Evolutionary conservation across 164 flowering plant genomes (phyloP).

Genomic region (Chimonanthus praecox): DNA sequence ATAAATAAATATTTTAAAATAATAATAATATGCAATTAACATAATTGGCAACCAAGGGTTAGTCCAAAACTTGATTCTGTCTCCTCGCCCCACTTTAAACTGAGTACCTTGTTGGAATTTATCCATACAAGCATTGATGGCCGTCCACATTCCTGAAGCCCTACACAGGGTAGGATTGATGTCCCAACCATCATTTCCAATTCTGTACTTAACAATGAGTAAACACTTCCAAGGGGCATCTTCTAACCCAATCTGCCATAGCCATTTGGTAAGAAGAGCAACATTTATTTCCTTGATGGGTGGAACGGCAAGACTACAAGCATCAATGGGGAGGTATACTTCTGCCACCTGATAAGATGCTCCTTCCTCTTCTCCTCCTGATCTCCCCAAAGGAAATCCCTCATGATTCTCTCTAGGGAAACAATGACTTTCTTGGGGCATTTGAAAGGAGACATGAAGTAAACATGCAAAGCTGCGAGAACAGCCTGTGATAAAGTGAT

Average conservation of each 20-base stretch:
- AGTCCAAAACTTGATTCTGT: too few species aligned
- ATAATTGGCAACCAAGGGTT: too few species aligned
- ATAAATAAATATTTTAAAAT: too few species aligned
- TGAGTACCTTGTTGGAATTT: too few species aligned
- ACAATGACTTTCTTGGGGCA: neutral
- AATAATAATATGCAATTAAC: too few species aligned
- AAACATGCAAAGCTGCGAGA: neutral
- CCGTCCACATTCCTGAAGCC: too few species aligned
- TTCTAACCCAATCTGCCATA: neutral
- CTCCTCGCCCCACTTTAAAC: too few species aligned
- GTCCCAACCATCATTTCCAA: too few species aligned
- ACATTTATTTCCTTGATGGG: neutral
- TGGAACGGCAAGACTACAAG: neutral
- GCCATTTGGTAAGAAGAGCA: neutral
- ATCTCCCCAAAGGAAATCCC: neutral
- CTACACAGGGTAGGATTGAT: too few species aligned
- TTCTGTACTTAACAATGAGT: too few species aligned
- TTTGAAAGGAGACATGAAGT: neutral
- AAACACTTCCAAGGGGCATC: too few species aligned
- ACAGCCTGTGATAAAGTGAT: neutral
- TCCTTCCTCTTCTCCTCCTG: neutral
- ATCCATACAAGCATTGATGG: too few species aligned
- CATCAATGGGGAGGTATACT: neutral
- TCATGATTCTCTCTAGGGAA: neutral
- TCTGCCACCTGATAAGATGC: neutral